These are phyloP conservation scores for Eutrema yunnanense DNA, from an alignment of 345 rosid genomes.

Conservation along the genomic window DNA sequence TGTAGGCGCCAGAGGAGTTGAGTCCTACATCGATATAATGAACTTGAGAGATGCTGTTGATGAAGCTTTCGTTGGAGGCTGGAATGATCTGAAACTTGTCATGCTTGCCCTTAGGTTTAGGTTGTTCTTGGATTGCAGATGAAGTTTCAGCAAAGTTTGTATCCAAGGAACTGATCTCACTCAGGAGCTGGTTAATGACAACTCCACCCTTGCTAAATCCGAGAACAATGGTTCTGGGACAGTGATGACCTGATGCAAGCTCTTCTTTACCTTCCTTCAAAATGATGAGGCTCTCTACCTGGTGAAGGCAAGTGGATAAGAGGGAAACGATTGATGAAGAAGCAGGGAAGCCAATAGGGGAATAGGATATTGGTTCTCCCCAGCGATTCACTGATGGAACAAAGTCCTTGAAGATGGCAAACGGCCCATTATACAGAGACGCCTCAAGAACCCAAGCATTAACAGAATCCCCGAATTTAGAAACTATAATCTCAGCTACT, in stretches of 20 bases:
- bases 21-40: conserved; percentile 87
- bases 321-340: conserved; percentile 57
- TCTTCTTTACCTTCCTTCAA: conserved; percentile 20
- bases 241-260: conserved; percentile 7
- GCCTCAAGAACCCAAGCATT: conserved; percentile 81
- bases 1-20: conserved; percentile 66
- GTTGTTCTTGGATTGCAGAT: conserved; percentile 7
- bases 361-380: conserved; percentile 66
- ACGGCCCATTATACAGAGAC: conserved; percentile 60
- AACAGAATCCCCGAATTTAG: conserved; percentile 57
- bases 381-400: conserved; percentile 48
- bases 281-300: conserved; percentile 42
- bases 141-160: conserved; percentile 3
- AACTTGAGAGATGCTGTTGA: conserved; percentile 54
- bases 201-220: conserved; percentile 95
- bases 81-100: conserved; percentile 44
- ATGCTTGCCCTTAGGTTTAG: not conserved
- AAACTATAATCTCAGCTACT: conserved; percentile 62
- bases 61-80: conserved; percentile 38
- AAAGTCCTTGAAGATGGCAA: conserved; percentile 69
- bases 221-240: conserved; percentile 50
- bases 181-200: conserved; percentile 72
- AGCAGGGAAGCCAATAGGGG: conserved; percentile 55
- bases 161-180: conserved; percentile 50
- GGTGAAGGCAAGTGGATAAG: conserved; percentile 47